Evolutionary conservation across 108 stramenopile species (phyloP).

Genomic region (Skeletonema grethae): DNA sequence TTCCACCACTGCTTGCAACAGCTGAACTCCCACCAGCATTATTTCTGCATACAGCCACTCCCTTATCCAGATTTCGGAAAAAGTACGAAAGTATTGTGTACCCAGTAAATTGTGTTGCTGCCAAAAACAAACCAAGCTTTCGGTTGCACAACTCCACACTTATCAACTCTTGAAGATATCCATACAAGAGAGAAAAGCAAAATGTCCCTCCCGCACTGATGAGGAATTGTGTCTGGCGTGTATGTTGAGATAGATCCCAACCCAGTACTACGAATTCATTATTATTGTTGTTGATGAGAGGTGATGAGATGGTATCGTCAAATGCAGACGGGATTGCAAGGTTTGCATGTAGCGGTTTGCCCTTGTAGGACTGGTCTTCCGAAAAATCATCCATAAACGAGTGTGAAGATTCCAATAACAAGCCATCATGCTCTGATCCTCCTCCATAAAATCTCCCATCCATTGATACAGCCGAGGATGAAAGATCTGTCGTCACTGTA

Average conservation of each 20-base stretch:
- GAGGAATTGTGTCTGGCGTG: constrained; percentile 68
- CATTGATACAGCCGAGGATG: neutral
- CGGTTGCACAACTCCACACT: constrained; percentile 77
- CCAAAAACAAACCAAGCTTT: constrained; percentile 83
- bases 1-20: neutral
- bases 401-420: neutral
- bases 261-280: constrained; percentile 65
- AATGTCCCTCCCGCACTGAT: constrained; percentile 81
- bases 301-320: constrained; percentile 1
- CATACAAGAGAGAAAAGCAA: constrained; percentile 80
- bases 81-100: constrained; percentile 71
- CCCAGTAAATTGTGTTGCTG: constrained; percentile 76
- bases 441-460: neutral
- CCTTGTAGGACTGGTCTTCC: neutral
- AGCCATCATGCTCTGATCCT: constrained; percentile 14
- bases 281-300: neutral
- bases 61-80: constrained; percentile 35
- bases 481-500: neutral
- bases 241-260: constrained; percentile 64
- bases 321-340: neutral
- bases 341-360: neutral
- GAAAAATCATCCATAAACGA: neutral
- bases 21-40: neutral
- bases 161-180: constrained; percentile 88
- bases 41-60: neutral